A percentile compares a stretch with the other conserved stretches of the same genome.
These are phyloP conservation scores for Zasmidium citrigriseum DNA, from an alignment of 2,329 filamentous ascomycete species.

Conservation along the genomic window DNA sequence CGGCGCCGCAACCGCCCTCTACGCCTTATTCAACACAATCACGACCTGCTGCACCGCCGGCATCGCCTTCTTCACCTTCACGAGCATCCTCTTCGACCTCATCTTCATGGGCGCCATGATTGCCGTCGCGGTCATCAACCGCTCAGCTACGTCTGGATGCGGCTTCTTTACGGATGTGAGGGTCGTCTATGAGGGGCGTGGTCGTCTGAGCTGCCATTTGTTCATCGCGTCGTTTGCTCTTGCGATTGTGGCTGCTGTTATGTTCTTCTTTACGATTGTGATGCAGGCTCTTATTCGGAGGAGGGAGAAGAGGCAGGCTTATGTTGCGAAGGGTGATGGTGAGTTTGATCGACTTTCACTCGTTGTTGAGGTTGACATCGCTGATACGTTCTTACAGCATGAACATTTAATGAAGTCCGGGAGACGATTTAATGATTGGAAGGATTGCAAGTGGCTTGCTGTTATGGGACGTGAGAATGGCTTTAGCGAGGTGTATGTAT, in stretches of 20 bases:
- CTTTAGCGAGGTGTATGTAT: neutral
- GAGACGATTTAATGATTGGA: too few species aligned
- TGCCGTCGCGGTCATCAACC: constrained; percentile 4
- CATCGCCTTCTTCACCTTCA: constrained; percentile 5
- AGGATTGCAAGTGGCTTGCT: too few species aligned
- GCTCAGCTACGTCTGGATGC: constrained; percentile 1
- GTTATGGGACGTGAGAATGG: too few species aligned
- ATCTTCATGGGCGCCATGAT: constrained; percentile 7
- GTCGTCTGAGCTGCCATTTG: neutral
- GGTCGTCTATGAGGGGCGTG: neutral
- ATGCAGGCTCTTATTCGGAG: constrained; percentile 3
- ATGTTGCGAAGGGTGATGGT: neutral
- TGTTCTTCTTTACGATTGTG: constrained; percentile 3
- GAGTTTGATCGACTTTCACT: too few species aligned
- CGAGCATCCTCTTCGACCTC: constrained; percentile 4
- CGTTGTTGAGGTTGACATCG: neutral
- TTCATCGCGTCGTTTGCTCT: constrained; percentile 7
- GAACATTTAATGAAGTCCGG: neutral
- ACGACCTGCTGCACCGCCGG: constrained; percentile 9
- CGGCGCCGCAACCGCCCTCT: neutral
- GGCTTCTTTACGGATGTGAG: neutral
- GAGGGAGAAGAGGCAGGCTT: neutral
- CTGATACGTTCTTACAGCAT: neutral
- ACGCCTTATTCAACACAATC: neutral
- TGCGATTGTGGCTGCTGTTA: neutral